Base-by-base conservation (phyloP, 2,329 filamentous ascomycete genomes). In the Leptodontidium sp. region DNA sequence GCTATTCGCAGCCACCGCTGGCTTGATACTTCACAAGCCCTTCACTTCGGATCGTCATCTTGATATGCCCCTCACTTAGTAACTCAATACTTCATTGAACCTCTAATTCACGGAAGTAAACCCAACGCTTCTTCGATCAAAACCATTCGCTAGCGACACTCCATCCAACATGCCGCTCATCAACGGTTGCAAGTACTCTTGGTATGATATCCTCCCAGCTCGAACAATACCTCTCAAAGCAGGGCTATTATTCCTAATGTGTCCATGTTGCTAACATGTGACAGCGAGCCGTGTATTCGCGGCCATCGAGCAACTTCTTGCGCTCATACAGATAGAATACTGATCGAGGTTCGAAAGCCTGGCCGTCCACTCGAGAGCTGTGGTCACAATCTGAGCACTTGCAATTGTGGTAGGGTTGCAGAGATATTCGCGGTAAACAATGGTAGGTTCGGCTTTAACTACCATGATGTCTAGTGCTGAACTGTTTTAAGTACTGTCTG, bases 291-390 rank as follows among this genome's bases (percentile, higher is more conserved):
- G 50, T 77, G 75, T 45, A 75, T 77, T 43, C 71, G 76, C n/a
- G 76, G 75, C 2, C 76, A 77, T 40, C 67, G 76, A 64, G 74
- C 75, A 12, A 76, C 74, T 55, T 73, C 67, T 8, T 77, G 76
- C 40, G 52, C 68, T 2, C 76, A 77, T 45, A 73, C 67, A 1
- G 75, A 75, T 58, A 62, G 76, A 40, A 59, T 77, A 6, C 59
- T 76, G 9, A 59, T 77, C 29, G 70, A 73, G 64, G 76, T 77
- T 5, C 74, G 76, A 6, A 77, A 75, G 55, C 76, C 75, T 1
- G 76, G 76, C 9, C 64, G 75, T 32, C 75, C 76, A 3, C 72
- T 77, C 14, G 72, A 77, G 49, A 74, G 67, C 29, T 77, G 76
- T 53, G 75, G 71, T 4, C 74, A 76, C 55, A 67, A 72, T 43